These are phyloP conservation scores for Ganoderma lingzhi DNA, from an alignment of 1,284 basidiomycete genomes.

Conservation along the genomic window DNA sequence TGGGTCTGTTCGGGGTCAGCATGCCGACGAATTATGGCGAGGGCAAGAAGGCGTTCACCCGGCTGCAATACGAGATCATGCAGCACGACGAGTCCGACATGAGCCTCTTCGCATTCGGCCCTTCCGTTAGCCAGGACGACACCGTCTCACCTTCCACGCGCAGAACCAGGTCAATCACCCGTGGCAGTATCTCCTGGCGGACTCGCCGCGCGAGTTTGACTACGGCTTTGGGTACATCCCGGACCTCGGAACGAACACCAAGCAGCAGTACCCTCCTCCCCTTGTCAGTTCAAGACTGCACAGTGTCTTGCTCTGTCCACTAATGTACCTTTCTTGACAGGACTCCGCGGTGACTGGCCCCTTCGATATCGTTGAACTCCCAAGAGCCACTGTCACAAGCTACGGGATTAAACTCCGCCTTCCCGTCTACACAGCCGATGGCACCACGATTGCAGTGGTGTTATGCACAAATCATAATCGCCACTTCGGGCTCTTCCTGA, in stretches of 20 bases:
- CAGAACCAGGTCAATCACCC: background rate
- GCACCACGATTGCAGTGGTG: slow-evolving; percentile 2
- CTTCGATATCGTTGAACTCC: slow-evolving; percentile 5
- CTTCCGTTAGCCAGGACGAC: background rate
- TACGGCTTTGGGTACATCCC: background rate
- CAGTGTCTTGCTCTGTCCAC: rapidly evolving
- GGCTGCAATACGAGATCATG: slow-evolving; percentile 18
- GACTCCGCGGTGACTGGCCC: background rate
- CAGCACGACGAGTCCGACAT: slow-evolving; percentile 8
- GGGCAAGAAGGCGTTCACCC: slow-evolving; percentile 7
- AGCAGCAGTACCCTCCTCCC: background rate
- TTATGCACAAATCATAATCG: background rate
- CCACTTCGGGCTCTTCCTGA: slow-evolving; percentile 8
- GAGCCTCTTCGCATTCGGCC: slow-evolving; percentile 9
- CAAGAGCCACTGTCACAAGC: background rate
- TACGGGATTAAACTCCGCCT: slow-evolving; percentile 3
- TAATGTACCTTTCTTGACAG: background rate
- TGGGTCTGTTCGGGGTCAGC: slow-evolving; percentile 10
- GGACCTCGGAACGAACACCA: background rate
- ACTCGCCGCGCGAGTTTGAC: background rate
- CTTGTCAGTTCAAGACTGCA: background rate
- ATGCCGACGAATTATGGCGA: slow-evolving; percentile 18
- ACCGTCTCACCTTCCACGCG: background rate
- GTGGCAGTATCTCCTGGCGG: background rate
- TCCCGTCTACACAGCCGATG: slow-evolving; percentile 1